A percentile compares a stretch with the other conserved stretches of the same genome.
phyloP scores from a whole-genome alignment of 2,329 filamentous ascomycete genomes.

The Penicillium paneum region DNA sequence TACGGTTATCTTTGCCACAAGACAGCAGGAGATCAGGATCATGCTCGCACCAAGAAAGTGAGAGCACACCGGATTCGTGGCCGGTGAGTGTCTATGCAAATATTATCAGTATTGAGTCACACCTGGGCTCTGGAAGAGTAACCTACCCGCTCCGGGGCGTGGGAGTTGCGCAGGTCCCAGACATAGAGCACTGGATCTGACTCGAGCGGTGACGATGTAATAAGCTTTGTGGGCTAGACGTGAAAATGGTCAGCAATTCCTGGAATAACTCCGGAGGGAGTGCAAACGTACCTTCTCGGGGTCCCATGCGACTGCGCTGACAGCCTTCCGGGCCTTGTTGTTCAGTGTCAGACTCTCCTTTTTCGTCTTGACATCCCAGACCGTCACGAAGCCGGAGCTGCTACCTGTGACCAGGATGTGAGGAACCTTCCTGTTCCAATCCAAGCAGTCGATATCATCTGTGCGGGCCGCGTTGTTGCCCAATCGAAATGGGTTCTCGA shows the following conservation, averaged over 20 bases:
- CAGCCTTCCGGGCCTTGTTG: conserved; percentile 80
- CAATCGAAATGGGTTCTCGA: conserved; percentile 80
- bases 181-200: conserved; percentile 81
- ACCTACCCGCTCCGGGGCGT: conserved; percentile 71
- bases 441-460: conserved; percentile 92
- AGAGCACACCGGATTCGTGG: conserved; percentile 92
- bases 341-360: conserved; percentile 95
- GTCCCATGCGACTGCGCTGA: conserved; percentile 96
- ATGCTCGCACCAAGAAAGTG: conserved; percentile 90
- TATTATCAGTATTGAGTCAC: conserved; percentile 13
- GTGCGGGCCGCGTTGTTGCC: conserved; percentile 84
- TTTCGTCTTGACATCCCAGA: conserved; percentile 98
- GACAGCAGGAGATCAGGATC: conserved; percentile 87
- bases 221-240: conserved; percentile 72
- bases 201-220: conserved; percentile 89
- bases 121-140: not conserved
- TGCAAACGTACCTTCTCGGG: conserved; percentile 65
- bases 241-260: conserved; percentile 13
- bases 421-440: conserved; percentile 97
- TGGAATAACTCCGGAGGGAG: not conserved
- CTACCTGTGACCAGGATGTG: conserved; percentile 95
- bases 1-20: conserved; percentile 94
- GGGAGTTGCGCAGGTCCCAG: conserved; percentile 95
- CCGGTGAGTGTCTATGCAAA: conserved; percentile 67
- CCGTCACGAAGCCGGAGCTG: conserved; percentile 89